phyloP scores from a whole-genome alignment of 2,329 filamentous ascomycete genomes.

The Ambrosiella xylebori region DNA sequence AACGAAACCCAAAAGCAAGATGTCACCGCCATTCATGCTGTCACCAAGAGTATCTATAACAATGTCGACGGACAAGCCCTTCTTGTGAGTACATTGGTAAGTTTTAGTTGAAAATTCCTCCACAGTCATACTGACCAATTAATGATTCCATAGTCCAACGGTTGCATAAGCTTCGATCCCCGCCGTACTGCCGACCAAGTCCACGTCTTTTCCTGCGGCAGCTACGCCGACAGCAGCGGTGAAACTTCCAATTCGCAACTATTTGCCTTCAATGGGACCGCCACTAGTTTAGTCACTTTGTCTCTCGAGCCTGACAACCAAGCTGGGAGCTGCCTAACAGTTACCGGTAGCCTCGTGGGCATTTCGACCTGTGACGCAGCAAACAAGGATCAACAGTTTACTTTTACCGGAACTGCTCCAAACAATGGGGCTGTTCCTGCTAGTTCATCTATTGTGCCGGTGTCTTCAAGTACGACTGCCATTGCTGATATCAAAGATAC shows the following conservation, averaged over 20 bases:
- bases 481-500: background rate
- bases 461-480: background rate
- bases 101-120: constrained; percentile 9
- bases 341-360: constrained; percentile 26
- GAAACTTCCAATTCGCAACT: constrained; percentile 33
- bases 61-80: constrained; percentile 29
- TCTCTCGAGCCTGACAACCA: constrained; percentile 25
- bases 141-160: constrained; percentile 23
- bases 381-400: constrained; percentile 28
- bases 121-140: background rate
- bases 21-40: constrained; percentile 26
- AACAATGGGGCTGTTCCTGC: background rate
- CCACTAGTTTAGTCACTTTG: constrained; percentile 25
- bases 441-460: background rate
- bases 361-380: constrained; percentile 26
- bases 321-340: constrained; percentile 29
- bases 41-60: constrained; percentile 34
- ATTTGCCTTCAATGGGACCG: constrained; percentile 28
- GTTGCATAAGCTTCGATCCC: constrained; percentile 41
- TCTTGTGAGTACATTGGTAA: constrained; percentile 35
- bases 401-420: constrained; percentile 11
- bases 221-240: constrained; percentile 36
- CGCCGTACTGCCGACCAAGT: constrained; percentile 34
- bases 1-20: constrained; percentile 30
- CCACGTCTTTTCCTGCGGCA: constrained; percentile 40